phyloP scores from a whole-genome alignment of 2,329 filamentous ascomycete species.

The Botrytis cinerea region DNA sequence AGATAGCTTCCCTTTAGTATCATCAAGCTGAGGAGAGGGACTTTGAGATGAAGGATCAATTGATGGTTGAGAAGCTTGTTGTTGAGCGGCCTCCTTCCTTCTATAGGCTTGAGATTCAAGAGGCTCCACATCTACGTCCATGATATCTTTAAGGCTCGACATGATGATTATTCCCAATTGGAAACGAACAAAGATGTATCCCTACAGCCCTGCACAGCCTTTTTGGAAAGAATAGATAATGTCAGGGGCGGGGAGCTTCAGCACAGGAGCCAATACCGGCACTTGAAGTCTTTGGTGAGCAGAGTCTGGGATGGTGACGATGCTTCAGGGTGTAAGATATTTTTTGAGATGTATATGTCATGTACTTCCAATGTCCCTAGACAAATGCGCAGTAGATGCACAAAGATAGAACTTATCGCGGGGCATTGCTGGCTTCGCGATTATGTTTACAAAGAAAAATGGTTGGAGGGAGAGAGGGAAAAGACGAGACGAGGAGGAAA shows the following conservation, averaged over 20 bases:
- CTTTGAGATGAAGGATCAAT: slow-evolving; percentile 32
- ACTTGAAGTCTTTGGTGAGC: slow-evolving; percentile 30
- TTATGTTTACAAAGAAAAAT: slow-evolving; percentile 33
- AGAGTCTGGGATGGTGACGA: slow-evolving; percentile 27
- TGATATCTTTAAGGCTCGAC: slow-evolving; percentile 43
- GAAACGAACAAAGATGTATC: slow-evolving; percentile 33
- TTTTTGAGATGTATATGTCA: slow-evolving; percentile 32
- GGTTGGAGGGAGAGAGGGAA: slow-evolving; percentile 26
- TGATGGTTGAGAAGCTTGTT: slow-evolving; percentile 35
- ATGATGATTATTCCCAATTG: slow-evolving; percentile 38
- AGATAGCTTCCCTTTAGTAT: slow-evolving; percentile 32
- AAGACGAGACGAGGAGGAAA: slow-evolving; percentile 19
- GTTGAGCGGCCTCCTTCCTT: slow-evolving; percentile 39
- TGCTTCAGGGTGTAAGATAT: slow-evolving; percentile 26
- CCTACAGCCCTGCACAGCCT: slow-evolving; percentile 40
- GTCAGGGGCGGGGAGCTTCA: slow-evolving; percentile 36
- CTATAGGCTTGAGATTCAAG: slow-evolving; percentile 42
- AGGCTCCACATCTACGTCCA: slow-evolving; percentile 43
- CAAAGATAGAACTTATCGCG: slow-evolving; percentile 41
- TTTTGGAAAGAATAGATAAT: slow-evolving; percentile 36
- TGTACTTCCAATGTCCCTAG: slow-evolving; percentile 32
- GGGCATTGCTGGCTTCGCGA: slow-evolving; percentile 40
- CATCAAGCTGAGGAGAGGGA: slow-evolving; percentile 32
- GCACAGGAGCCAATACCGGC: slow-evolving; percentile 33
- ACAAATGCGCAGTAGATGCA: slow-evolving; percentile 37